Evolutionary conservation across 2,329 filamentous ascomycete species (phyloP).

Genomic region (Neonectria neomacrospora): DNA sequence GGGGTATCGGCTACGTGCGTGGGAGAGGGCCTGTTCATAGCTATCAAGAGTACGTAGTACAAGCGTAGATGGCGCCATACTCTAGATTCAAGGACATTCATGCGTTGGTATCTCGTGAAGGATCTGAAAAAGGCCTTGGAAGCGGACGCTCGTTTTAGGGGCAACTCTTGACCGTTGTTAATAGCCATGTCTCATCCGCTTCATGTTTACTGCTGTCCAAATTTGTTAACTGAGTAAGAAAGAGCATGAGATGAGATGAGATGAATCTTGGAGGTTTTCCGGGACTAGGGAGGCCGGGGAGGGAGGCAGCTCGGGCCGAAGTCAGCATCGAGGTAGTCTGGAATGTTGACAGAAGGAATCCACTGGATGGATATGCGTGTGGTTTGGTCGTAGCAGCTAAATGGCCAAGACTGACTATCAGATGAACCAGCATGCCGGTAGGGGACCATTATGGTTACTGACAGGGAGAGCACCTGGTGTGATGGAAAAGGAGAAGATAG

Average conservation of each 20-base stretch:
- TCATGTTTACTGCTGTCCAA: background rate
- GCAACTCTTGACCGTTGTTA: background rate
- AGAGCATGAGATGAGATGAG: background rate
- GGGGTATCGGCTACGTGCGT: constrained; percentile 62
- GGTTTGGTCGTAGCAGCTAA: background rate
- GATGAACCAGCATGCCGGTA: background rate
- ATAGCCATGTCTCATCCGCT: too few relatives aligned
- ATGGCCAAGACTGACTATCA: background rate
- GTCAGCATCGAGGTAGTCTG: background rate
- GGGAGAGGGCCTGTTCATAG: constrained; percentile 69
- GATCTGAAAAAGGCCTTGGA: background rate
- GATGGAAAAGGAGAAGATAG: background rate
- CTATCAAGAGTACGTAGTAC: constrained; percentile 44
- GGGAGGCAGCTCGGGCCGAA: background rate
- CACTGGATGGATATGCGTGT: background rate
- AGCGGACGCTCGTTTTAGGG: too few relatives aligned
- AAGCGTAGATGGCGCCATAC: background rate
- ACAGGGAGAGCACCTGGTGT: background rate
- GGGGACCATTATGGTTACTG: background rate
- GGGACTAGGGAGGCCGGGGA: background rate
- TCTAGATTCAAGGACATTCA: background rate
- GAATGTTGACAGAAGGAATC: background rate
- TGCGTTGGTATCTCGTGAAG: background rate
- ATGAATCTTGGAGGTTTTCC: constrained; percentile 2
- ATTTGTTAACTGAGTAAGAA: background rate